Base-by-base conservation (phyloP, 306 rosid genomes). In the Bauhinia variegata region DNA sequence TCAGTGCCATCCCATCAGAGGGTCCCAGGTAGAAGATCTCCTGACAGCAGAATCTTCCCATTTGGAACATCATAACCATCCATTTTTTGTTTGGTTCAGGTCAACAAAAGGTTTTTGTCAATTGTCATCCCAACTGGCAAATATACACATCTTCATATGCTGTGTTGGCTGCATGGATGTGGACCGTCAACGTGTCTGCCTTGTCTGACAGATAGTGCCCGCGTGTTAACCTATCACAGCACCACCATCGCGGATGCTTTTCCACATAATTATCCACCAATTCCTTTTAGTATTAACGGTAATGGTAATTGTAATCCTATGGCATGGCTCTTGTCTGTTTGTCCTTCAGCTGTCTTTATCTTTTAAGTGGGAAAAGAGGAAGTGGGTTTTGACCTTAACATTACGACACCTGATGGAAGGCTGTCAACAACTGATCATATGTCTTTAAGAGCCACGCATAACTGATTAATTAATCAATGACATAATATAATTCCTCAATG, bases 31-130 rank as follows among this genome's bases (percentile, higher is more conserved):
- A 7, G 80, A 75, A 79, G 88, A 90, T 82, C 84, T 74, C 71
- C 86, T 75, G 87, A 83, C 96, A 74, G 47, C 53, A 78, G 80
- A 78, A 86, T 84, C 89, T 73, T 76, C 77, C 68, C 62, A 55
- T 34, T 67, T 69, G 87, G 74, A 72, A 63, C 65, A 73, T 79
- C 87, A 18, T 37, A 51, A 75, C 86, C 78, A 72, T 76, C 74
- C 58, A 16, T 71, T 74, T 11, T 70, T 74, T 73, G 75, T 82
- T 75, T 73, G 57, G 73, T 73, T 56, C 46, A 56, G 61, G 30
- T 53, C 70, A 59, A 44, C 18, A 53, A 72, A 56, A 50, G 14
- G 7, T 23, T 1, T 23, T 23, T 23, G 47, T 11, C 3, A 37
- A 44, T 43, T 63, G 55, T 67, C 77, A 64, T 49, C 76, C 88